These are phyloP conservation scores for Scedosporium boydii DNA, from an alignment of 2,329 filamentous ascomycete species.

Conservation along the genomic window DNA sequence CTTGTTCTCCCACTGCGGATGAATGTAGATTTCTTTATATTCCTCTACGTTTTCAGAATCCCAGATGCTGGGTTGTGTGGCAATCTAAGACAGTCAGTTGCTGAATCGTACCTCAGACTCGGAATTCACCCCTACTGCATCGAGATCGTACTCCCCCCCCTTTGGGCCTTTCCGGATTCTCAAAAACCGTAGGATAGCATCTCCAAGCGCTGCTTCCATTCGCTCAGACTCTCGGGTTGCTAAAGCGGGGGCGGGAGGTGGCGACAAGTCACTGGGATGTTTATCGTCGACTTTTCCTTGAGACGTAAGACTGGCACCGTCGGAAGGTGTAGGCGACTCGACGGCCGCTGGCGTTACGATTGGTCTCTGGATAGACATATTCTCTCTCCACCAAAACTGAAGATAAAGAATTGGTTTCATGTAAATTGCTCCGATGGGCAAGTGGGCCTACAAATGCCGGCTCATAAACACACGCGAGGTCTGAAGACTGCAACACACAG, in stretches of 20 bases:
- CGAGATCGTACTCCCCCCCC: slow-evolving; percentile 17
- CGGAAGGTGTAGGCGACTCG: not conserved
- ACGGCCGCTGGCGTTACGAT: not conserved
- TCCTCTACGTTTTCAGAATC: slow-evolving; percentile 24
- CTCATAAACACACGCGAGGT: no score
- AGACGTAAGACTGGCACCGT: not conserved
- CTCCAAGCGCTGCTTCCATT: slow-evolving; percentile 21
- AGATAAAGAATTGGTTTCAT: not conserved
- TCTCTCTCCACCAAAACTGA: not conserved
- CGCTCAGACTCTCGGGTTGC: slow-evolving; percentile 16
- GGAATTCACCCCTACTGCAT: slow-evolving; percentile 13
- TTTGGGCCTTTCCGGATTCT: slow-evolving; percentile 22
- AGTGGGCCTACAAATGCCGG: no score
- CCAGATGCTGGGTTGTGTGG: slow-evolving; percentile 27
- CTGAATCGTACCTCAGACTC: not conserved
- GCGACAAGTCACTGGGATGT: not conserved
- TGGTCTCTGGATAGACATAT: not conserved
- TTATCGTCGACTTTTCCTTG: not conserved
- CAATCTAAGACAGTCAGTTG: slow-evolving; percentile 16
- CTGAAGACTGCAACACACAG: no score
- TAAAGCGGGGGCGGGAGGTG: slow-evolving; percentile 11
- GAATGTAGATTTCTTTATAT: slow-evolving; percentile 24
- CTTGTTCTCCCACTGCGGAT: slow-evolving; percentile 26
- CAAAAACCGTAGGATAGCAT: slow-evolving; percentile 21
- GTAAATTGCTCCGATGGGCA: no score